Percentiles rank a stretch among this genome's conserved stretches.
phyloP scores from a whole-genome alignment of 306 rosid species.

The Chamaecrista fasciculata region DNA sequence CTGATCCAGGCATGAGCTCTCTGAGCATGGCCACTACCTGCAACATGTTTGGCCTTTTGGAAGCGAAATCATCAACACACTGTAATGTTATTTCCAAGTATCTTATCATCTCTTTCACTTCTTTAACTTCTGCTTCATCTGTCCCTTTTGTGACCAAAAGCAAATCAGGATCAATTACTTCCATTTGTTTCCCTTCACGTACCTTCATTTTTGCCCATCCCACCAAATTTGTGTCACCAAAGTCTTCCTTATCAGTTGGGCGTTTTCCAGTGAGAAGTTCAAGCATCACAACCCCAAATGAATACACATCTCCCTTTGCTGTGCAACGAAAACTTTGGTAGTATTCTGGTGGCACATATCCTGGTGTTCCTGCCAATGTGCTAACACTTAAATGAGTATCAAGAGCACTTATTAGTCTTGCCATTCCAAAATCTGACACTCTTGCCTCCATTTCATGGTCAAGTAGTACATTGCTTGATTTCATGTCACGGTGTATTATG shows the following conservation, averaged over 20 bases:
- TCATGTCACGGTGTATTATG: conserved; percentile 96
- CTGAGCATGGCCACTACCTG: conserved; percentile 86
- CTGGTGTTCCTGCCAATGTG: conserved; percentile 97
- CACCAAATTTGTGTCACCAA: conserved; percentile 92
- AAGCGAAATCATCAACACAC: conserved; percentile 87
- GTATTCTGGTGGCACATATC: conserved; percentile 97
- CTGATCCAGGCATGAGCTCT: conserved; percentile 76
- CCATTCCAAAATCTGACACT: conserved; percentile 97
- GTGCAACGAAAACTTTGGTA: conserved; percentile 98
- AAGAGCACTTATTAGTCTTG: conserved; percentile 94
- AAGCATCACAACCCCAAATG: conserved; percentile 85
- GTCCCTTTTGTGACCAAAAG: conserved; percentile 59
- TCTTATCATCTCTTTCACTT: conserved; percentile 85
- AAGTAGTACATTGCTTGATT: conserved; percentile 89
- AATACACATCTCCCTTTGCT: conserved; percentile 90
- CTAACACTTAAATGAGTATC: conserved; percentile 96
- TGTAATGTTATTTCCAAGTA: conserved; percentile 68
- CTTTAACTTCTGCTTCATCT: conserved; percentile 78
- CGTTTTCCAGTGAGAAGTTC: conserved; percentile 84
- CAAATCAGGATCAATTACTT: conserved; percentile 79
- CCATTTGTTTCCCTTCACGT: conserved; percentile 84
- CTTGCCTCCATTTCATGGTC: conserved; percentile 90
- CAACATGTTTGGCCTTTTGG: conserved; percentile 92
- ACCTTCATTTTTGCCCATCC: conserved; percentile 96
- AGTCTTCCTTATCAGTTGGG: conserved; percentile 92